These are phyloP conservation scores for Penicillium crystallinum DNA, from an alignment of 495 filamentous ascomycete genomes.

Conservation along the genomic window DNA sequence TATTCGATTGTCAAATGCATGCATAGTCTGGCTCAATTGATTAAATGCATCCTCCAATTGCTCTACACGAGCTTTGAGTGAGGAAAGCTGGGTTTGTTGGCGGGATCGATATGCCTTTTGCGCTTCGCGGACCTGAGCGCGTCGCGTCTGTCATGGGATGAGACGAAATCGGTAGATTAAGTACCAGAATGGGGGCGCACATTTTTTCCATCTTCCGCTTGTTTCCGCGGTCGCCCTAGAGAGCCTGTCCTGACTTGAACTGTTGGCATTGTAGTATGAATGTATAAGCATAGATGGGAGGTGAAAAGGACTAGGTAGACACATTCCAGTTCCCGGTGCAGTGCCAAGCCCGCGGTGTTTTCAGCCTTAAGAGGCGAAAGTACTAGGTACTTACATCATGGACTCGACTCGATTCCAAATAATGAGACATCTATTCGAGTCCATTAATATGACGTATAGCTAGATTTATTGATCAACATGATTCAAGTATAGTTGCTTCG, in stretches of 20 bases:
- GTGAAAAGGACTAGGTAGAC: neutral
- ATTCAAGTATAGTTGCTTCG: no score
- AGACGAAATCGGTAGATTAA: neutral
- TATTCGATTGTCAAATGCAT: conserved; percentile 8
- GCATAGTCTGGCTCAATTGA: conserved; percentile 7
- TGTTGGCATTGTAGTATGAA: neutral
- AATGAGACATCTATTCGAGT: no score
- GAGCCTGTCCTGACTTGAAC: neutral
- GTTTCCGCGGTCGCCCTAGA: neutral
- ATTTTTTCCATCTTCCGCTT: neutral
- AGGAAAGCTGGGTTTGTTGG: conserved; percentile 13
- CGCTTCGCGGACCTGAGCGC: conserved; percentile 17
- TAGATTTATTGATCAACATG: no score
- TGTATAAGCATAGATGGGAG: neutral
- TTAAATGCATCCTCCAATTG: conserved; percentile 15
- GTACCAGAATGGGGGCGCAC: neutral
- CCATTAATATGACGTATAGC: no score
- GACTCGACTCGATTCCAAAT: no score
- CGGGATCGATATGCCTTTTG: conserved; percentile 19
- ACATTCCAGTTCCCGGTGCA: neutral
- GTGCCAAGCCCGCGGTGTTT: neutral
- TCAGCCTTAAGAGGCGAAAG: neutral
- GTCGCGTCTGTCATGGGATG: conserved; percentile 3
- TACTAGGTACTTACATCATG: neutral
- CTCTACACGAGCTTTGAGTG: conserved; percentile 12